These are phyloP conservation scores for Didymella segeticola DNA, from an alignment of 2,329 filamentous ascomycete species.

Conservation along the genomic window DNA sequence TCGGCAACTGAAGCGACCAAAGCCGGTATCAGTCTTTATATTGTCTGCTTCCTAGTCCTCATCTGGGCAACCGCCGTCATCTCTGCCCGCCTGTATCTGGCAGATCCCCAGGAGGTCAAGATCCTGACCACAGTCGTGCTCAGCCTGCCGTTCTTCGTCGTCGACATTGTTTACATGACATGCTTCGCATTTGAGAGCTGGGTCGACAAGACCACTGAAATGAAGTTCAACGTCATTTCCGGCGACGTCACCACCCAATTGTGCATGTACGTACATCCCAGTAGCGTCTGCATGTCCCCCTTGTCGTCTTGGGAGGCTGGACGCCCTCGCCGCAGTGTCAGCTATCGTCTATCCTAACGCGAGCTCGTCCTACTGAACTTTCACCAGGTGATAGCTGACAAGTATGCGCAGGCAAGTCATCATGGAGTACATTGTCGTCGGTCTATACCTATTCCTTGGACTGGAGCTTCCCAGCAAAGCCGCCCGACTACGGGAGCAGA, in stretches of 20 bases:
- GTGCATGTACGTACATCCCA: slow-evolving; percentile 41
- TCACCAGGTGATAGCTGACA: neutral
- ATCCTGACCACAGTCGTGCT: slow-evolving; percentile 46
- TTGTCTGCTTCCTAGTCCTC: slow-evolving; percentile 42
- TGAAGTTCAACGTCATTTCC: slow-evolving; percentile 46
- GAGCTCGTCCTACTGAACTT: neutral
- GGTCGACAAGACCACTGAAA: slow-evolving; percentile 17
- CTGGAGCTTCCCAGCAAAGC: slow-evolving; percentile 43
- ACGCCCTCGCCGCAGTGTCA: neutral
- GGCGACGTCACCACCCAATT: slow-evolving; percentile 43
- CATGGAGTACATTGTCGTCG: slow-evolving; percentile 46
- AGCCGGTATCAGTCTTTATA: slow-evolving; percentile 44
- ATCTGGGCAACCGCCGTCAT: slow-evolving; percentile 47
- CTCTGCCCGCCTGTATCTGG: slow-evolving; percentile 43
- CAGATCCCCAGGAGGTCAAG: slow-evolving; percentile 40
- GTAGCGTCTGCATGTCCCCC: neutral
- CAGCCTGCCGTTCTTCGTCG: slow-evolving; percentile 46
- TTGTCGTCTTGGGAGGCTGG: neutral
- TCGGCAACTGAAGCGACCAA: slow-evolving; percentile 45
- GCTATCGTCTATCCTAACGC: neutral
- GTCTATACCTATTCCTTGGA: slow-evolving; percentile 41
- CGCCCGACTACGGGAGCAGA: slow-evolving; percentile 35
- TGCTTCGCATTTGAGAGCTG: slow-evolving; percentile 45
- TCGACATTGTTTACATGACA: slow-evolving; percentile 49
- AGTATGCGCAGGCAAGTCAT: slow-evolving; percentile 37